Evolutionary conservation across 2,329 filamentous ascomycete species (phyloP).

Genomic region (Colletotrichum gigasporum): DNA sequence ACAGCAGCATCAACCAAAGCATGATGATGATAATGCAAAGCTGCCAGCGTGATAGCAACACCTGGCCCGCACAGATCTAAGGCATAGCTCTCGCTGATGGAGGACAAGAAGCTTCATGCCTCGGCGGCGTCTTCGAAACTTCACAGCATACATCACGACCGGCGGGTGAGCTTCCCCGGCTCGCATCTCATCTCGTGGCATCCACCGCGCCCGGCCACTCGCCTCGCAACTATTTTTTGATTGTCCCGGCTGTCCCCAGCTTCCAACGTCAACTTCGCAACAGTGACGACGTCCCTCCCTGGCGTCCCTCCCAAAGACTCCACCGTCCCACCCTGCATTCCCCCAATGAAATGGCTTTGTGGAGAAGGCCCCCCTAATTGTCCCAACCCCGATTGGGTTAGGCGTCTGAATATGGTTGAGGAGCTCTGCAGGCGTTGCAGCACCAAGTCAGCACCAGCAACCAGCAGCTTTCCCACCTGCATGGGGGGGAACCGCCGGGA

Average conservation of each 20-base stretch:
- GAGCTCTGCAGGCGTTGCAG: slow-evolving; percentile 40
- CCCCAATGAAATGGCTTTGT: slow-evolving; percentile 37
- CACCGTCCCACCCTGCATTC: slow-evolving; percentile 29
- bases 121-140: not conserved
- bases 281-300: slow-evolving; percentile 25
- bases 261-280: slow-evolving; percentile 24
- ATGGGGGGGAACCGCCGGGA: slow-evolving; percentile 20
- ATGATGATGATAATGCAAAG: slow-evolving; percentile 1
- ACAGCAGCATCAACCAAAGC: not conserved
- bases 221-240: not conserved
- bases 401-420: slow-evolving; percentile 55
- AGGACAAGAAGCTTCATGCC: slow-evolving; percentile 7
- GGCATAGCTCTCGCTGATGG: slow-evolving; percentile 3
- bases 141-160: not conserved
- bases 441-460: slow-evolving; percentile 35
- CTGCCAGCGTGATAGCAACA: slow-evolving; percentile 10
- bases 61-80: slow-evolving; percentile 16
- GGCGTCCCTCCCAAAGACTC: slow-evolving; percentile 19
- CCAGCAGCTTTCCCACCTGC: slow-evolving; percentile 30
- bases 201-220: no score
- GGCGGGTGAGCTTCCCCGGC: not conserved
- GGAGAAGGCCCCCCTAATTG: slow-evolving; percentile 36
- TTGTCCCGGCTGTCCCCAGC: not conserved
- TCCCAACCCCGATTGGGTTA: slow-evolving; percentile 39
- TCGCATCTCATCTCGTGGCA: slow-evolving; percentile 6